Evolutionary conservation across 179 eudicot species (phyloP).

Genomic region (Vitellaria paradoxa): DNA sequence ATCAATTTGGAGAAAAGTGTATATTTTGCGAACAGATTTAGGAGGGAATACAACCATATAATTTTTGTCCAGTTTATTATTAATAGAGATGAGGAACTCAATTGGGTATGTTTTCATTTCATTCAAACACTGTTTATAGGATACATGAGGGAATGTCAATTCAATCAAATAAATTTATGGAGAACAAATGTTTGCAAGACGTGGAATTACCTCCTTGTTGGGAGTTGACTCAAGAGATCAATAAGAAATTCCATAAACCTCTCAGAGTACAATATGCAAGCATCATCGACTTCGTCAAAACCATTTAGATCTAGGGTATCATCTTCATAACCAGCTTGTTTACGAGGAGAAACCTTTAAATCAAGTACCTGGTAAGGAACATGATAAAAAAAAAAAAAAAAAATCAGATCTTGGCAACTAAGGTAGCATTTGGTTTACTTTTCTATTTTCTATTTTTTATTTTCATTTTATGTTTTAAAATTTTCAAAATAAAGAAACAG

Average conservation of each 20-base stretch:
- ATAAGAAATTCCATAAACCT: constrained; percentile 96
- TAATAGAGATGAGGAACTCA: too few species aligned
- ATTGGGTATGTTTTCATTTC: too few species aligned
- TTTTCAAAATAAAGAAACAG: too few species aligned
- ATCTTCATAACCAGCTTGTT: constrained; percentile 30
- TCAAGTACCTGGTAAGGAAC: constrained; percentile 61
- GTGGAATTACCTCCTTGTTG: constrained; percentile 73
- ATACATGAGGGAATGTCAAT: neutral
- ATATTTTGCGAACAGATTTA: too few species aligned
- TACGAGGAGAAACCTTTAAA: constrained; percentile 49
- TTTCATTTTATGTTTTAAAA: too few species aligned
- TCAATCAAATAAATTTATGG: neutral
- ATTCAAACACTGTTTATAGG: neutral
- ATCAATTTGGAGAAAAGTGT: too few species aligned
- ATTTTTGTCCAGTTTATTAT: too few species aligned
- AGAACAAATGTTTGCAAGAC: constrained; percentile 12
- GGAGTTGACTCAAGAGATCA: constrained; percentile 93
- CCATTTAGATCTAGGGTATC: constrained; percentile 32
- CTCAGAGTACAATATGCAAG: constrained; percentile 81
- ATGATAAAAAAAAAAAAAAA: neutral
- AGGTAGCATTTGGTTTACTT: too few species aligned
- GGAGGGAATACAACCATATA: too few species aligned
- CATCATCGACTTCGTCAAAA: constrained; percentile 56
- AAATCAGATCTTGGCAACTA: neutral
- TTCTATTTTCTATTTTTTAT: too few species aligned